Evolutionary conservation across 2,329 filamentous ascomycete genomes (phyloP), one percentile per base, ranked within the genome.

Genomic region (Pestalotiopsis sp.): DNA sequence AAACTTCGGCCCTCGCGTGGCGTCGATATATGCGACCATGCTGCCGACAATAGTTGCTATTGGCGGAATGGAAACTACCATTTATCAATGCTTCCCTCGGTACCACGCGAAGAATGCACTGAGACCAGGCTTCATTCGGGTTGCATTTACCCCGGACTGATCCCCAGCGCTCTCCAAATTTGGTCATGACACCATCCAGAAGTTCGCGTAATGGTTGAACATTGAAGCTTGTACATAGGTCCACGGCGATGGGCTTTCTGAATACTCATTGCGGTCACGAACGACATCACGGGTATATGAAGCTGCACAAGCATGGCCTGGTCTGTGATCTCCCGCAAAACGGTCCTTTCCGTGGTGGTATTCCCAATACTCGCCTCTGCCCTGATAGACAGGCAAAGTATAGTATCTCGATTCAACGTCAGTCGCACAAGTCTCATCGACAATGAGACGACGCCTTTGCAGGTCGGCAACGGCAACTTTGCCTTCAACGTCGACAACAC

Each of bases 401-500:
- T 75, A 11, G 72, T 76, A 20, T 72, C 71, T 12, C 71, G 69
- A 52, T 75, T 73, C 58, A 75, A 75, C 66, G 68, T 76, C 27
- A 66, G 71, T 41, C 74, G 74, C 14, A 73, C 73, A 13, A 61
- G 14, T 25, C 68, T 75, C 25, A 71, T 77, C n/a, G 70, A 74
- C 56, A 77, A 76, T 45, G 68, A 63, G 20, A 76, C 75, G 2
- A 76, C 75, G 14, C 73, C 75, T 59, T 72, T 77, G 6, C 74
- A 77, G 64, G 73, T 77, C 20, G 75, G 75, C 11, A 77, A 77
- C 66, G 75, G 75, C 2, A 74, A 77, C 64, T 76, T 77, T 56
- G 75, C 75, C 23, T 76, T 75, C 66, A 77, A 76, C 69, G 73
- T 77, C 12, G 75, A 77, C 59, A 77, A 77, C 25, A 75, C 74